A percentile compares a stretch with the other conserved stretches of the same genome.
These are phyloP conservation scores for Senecio squalidus DNA, from an alignment of 140 eudicot genomes.

Conservation along the genomic window DNA sequence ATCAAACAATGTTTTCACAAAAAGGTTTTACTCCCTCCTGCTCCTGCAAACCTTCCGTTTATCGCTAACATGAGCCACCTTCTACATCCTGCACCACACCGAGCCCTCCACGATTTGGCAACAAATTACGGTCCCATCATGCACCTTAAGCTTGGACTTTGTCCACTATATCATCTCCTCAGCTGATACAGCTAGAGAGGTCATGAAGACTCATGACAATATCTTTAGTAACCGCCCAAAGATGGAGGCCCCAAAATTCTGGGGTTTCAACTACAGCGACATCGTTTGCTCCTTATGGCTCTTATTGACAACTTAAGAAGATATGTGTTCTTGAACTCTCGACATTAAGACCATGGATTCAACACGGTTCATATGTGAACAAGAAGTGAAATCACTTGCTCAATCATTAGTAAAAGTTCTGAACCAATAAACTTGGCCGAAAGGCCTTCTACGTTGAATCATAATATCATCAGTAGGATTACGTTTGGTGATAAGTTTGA, in stretches of 20 bases:
- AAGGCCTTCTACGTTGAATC: conserved; percentile 23
- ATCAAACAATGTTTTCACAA: not conserved
- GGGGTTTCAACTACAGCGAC: conserved; percentile 24
- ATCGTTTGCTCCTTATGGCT: conserved; percentile 33
- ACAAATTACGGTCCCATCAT: conserved; percentile 30
- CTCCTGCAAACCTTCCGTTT: conserved; percentile 31
- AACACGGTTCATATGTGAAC: conserved; percentile 23
- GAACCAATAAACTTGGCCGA: conserved; percentile 25
- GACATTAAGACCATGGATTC: conserved; percentile 24
- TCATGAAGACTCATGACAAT: conserved; percentile 28
- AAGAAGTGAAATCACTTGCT: conserved; percentile 16
- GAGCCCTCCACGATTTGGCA: conserved; percentile 20
- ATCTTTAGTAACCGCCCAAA: conserved; percentile 20
- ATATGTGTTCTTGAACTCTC: conserved; percentile 19
- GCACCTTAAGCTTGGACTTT: conserved; percentile 35
- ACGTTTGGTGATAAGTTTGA: conserved; percentile 28
- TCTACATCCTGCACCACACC: conserved; percentile 19
- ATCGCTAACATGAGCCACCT: conserved; percentile 31
- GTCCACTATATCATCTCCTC: conserved; percentile 25
- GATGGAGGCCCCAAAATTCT: conserved; percentile 14
- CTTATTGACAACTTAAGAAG: conserved; percentile 26
- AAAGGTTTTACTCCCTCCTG: conserved; percentile 28
- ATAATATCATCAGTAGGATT: conserved; percentile 15
- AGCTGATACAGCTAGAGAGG: conserved; percentile 25
- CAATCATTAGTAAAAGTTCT: not conserved